Percentiles rank a stretch among this genome's conserved stretches.
phyloP scores from a whole-genome alignment of 2,329 filamentous ascomycete genomes.

The Xylariales sp. region DNA sequence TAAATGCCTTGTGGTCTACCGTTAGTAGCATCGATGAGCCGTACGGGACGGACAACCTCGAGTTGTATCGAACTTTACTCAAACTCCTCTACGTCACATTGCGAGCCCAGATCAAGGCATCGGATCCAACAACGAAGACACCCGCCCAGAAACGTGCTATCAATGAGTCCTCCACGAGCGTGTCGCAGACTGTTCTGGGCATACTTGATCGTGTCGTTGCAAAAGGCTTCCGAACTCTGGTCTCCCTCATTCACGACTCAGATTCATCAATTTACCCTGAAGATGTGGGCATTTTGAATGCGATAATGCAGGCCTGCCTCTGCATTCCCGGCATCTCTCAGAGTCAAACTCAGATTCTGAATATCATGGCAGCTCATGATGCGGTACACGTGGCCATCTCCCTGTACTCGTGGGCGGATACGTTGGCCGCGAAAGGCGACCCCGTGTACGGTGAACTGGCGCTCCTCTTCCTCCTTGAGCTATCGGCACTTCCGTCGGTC shows the following conservation, averaged over 20 bases:
- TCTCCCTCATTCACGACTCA: constrained; percentile 75
- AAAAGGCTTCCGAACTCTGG: constrained; percentile 76
- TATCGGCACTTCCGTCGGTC: constrained; percentile 74
- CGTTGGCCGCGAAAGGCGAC: constrained; percentile 71
- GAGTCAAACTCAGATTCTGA: constrained; percentile 65
- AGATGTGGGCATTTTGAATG: constrained; percentile 83
- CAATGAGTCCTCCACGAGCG: constrained; percentile 35
- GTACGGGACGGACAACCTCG: constrained; percentile 45
- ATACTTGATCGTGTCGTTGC: constrained; percentile 76
- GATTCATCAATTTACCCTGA: constrained; percentile 62
- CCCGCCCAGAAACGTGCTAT: constrained; percentile 16
- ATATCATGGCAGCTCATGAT: constrained; percentile 66
- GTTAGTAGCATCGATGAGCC: constrained; percentile 51
- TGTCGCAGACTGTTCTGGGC: constrained; percentile 66
- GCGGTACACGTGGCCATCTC: constrained; percentile 77
- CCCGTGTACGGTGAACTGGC: constrained; percentile 93
- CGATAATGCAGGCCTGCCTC: constrained; percentile 80
- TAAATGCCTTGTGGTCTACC: constrained; percentile 46
- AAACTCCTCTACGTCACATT: constrained; percentile 82
- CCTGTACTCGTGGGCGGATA: constrained; percentile 91
- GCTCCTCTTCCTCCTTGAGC: constrained; percentile 79
- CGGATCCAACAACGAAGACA: constrained; percentile 21
- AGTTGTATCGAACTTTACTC: constrained; percentile 79
- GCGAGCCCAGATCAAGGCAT: constrained; percentile 52
- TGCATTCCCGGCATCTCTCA: constrained; percentile 72